Base-by-base conservation (phyloP, 1,284 basidiomycete species). In the Trametes sp. region DNA sequence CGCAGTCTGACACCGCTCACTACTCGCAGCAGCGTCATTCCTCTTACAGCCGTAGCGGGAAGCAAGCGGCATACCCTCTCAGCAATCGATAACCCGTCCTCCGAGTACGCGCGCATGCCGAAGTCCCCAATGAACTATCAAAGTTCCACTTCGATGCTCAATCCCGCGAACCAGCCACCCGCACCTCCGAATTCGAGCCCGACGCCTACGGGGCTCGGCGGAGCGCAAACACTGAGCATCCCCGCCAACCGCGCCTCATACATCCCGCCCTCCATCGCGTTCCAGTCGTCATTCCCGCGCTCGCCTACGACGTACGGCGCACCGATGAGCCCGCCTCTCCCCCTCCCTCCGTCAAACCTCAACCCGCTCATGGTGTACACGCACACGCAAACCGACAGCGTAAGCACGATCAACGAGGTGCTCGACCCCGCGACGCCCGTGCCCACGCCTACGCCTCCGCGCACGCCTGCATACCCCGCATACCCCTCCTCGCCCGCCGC, bases 401-500 rank as follows among this genome's bases (percentile, higher is more conserved):
- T 66, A 7, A 69, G 67, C 59, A 64, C 64, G 16, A 70, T 70
- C 52, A 62, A 52, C 33, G 67, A 66, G 11, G 53, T 63, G 23
- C 61, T 63, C 57, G 61, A 56, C 16, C 49, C 58, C 13, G 53
- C 58, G 5, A 62, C 72, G 10, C 54, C 54, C 16, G 41, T 36
- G 36, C 35, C 48, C 28, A 33, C 28, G 14, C 36, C 36, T 35
- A 23, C 38, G 8, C 52, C 52, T 19, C 85, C 88, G 0, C 80
- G 81, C 38, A 90, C 89, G 2, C 90, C 91, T 0, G 87, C 90
- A 9, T 90, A 90, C 64, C 89, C 90, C 31, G 82, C 89, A 0
- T 92, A 86, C 72, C 81, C 87, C 0, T 75, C 61, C 52, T 75
- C 82, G 16, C 77, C 82, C 31, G 75, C 78, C 11, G 75, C 79